Evolutionary conservation across 1,284 basidiomycete species (phyloP), one percentile per base, ranked within the genome.

Genomic region (Tilletia indica): DNA sequence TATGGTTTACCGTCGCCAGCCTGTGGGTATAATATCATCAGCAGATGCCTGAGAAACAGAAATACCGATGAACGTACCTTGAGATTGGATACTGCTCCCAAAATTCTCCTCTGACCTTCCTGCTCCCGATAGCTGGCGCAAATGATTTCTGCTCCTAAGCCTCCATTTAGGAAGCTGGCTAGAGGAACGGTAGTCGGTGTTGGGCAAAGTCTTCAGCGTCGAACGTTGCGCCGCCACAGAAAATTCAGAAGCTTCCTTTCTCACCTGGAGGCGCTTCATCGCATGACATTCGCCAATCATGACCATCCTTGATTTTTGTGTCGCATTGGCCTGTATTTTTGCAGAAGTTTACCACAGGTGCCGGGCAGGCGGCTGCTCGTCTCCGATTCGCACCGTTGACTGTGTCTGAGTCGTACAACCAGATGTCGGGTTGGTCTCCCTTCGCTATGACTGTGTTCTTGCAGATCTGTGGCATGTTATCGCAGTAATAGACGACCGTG

Each of bases 201-300:
- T 49, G 48, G 14, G 48, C 14, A 49, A 49, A n/a, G 48, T 49
- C 25, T 31, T 49, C 48, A 49, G 48, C 48, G 25, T 31, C 25
- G 25, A 31, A 31, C 25, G 25, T 31, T 31, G 25, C 25, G 25
- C 25, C 25, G 25, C 25, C 25, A 31, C 25, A 31, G 25, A 31
- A 31, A 31, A 31, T 1, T 31, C 25, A 31, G 25, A 31, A 31
- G 25, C 25, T 31, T 31, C 25, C 25, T 31, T 31, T 12, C 48
- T 49, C n/a, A 49, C 48, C 48, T 49, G 48, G 48, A 49, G 48
- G 48, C 48, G 48, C 48, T 49, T 49, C 48, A n/a, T 49, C 48
- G 48, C 48, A 49, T 14, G 48, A 49, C 48, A 49, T 49, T n/a
- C 48, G 48, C 48, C 48, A 49, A n/a, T 49, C 48, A 12, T 14